phyloP scores from a whole-genome alignment of 2,329 filamentous ascomycete species.

The Samsoniella hepiali region DNA sequence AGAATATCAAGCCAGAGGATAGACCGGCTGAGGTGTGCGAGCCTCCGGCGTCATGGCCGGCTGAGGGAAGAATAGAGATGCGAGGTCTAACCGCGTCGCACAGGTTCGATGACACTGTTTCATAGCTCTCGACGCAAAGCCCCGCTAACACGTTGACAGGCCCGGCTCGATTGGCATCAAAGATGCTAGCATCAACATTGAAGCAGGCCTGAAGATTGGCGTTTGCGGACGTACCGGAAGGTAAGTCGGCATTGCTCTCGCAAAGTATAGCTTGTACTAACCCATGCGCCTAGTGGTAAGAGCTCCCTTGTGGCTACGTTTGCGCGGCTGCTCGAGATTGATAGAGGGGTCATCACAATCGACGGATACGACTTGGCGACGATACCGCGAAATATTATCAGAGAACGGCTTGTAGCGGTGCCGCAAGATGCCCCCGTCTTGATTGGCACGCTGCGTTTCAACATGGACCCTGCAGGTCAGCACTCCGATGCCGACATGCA shows the following conservation, averaged over 20 bases:
- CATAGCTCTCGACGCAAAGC: constrained; percentile 29
- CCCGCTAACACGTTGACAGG: constrained; percentile 17
- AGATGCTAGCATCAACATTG: constrained; percentile 30
- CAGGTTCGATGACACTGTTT: constrained; percentile 20
- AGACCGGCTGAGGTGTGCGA: constrained; percentile 28
- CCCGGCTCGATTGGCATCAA: constrained; percentile 26
- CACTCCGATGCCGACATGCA: constrained; percentile 41
- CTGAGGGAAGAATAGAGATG: constrained; percentile 16
- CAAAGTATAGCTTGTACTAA: neutral
- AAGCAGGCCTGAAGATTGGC: constrained; percentile 36
- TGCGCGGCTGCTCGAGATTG: constrained; percentile 46
- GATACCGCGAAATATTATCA: constrained; percentile 25
- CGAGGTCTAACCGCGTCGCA: constrained; percentile 12
- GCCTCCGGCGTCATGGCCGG: constrained; percentile 24
- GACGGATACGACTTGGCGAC: constrained; percentile 39
- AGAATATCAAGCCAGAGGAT: constrained; percentile 24
- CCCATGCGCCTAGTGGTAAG: constrained; percentile 27
- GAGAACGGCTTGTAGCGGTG: constrained; percentile 38
- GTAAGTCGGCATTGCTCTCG: constrained; percentile 19
- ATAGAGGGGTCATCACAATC: constrained; percentile 40
- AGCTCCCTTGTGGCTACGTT: constrained; percentile 40
- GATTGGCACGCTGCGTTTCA: constrained; percentile 45
- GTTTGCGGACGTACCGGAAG: constrained; percentile 44
- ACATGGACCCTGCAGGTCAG: constrained; percentile 42
- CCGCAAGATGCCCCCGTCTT: constrained; percentile 52